phyloP scores from a whole-genome alignment of 495 filamentous ascomycete genomes.

The Tuber borchii region DNA sequence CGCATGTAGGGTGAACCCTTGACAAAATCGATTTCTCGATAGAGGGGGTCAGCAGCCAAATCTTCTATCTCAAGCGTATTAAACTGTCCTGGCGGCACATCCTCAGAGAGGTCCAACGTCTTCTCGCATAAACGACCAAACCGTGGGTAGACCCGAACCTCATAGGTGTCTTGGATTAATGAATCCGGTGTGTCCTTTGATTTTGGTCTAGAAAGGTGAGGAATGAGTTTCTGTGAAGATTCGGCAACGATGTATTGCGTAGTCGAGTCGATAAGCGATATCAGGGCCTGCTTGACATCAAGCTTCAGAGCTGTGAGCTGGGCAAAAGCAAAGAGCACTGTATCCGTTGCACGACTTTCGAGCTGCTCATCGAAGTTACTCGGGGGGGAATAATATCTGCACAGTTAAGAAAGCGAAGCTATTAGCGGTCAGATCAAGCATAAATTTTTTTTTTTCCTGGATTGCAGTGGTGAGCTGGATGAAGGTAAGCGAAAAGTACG shows the following conservation, averaged over 20 bases:
- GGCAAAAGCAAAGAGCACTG: conserved; percentile 56
- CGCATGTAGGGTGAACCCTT: conserved; percentile 44
- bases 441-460: neutral
- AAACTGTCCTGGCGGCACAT: conserved; percentile 43
- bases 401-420: neutral
- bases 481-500: neutral
- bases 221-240: conserved; percentile 50
- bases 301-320: conserved; percentile 54
- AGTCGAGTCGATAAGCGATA: conserved; percentile 55
- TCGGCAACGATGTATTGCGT: conserved; percentile 57
- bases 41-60: conserved; percentile 47
- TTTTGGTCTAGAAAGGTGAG: conserved; percentile 40
- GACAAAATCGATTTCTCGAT: conserved; percentile 46
- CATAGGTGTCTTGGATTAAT: conserved; percentile 34
- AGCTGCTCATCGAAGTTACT: neutral
- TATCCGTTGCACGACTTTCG: conserved; percentile 43
- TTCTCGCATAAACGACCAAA: conserved; percentile 47
- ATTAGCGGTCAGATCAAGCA: neutral
- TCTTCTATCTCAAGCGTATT: conserved; percentile 47
- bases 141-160: conserved; percentile 45
- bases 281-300: conserved; percentile 48
- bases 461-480: neutral
- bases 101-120: conserved; percentile 34
- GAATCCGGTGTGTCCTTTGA: conserved; percentile 38
- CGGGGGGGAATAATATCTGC: neutral